These are phyloP conservation scores for Fraxinus anomala DNA, from an alignment of 257 asterid genomes.

Conservation along the genomic window DNA sequence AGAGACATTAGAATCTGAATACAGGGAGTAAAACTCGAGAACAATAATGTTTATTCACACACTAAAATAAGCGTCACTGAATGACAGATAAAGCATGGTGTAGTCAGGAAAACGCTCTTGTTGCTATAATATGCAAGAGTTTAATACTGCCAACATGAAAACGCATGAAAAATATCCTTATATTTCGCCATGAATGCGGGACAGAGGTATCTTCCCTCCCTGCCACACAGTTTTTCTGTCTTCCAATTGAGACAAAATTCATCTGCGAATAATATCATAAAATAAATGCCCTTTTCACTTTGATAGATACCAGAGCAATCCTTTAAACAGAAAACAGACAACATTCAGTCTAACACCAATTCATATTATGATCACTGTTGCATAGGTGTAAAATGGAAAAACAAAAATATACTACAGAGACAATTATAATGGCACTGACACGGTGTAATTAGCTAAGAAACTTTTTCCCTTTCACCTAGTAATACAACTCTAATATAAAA, in stretches of 20 bases:
- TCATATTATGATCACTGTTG: not conserved
- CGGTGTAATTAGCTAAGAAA: not conserved
- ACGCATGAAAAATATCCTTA: not conserved
- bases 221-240: not conserved
- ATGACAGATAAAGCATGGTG: slow-evolving; percentile 7
- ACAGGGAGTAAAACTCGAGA: slow-evolving; percentile 16
- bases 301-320: not conserved
- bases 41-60: slow-evolving; percentile 11
- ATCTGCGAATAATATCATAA: not conserved
- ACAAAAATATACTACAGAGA: not conserved
- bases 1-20: slow-evolving; percentile 21
- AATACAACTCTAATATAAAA: not conserved
- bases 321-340: not conserved
- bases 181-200: not conserved
- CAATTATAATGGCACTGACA: not conserved
- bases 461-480: not conserved
- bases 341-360: not conserved
- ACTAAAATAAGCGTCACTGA: slow-evolving; percentile 4
- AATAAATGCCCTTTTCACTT: not conserved
- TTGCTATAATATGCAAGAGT: slow-evolving; percentile 1
- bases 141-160: not conserved
- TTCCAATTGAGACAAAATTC: not conserved
- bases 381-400: not conserved
- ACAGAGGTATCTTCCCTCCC: not conserved
- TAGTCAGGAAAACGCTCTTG: slow-evolving; percentile 9